Percentiles rank a stretch among this genome's conserved stretches.
phyloP scores from a whole-genome alignment of 2,329 filamentous ascomycete species.

The Cladophialophora chaetospira region DNA sequence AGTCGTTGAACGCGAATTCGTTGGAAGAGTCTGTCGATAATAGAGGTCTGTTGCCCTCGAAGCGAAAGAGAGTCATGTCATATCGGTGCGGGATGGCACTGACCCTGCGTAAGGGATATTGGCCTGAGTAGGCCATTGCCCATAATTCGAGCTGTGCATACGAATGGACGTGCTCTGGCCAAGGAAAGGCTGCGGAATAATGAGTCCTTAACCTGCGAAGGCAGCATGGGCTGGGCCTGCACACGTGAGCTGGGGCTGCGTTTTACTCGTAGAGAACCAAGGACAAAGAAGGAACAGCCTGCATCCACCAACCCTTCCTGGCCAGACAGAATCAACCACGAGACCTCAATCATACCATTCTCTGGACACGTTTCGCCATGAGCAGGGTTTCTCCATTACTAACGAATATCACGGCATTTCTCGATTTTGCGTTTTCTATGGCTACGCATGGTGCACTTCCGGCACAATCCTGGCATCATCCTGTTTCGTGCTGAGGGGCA shows the following conservation, averaged over 20 bases:
- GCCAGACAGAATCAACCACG: neutral
- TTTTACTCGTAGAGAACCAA: neutral
- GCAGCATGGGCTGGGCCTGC: neutral
- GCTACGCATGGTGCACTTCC: neutral
- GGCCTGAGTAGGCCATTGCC: too few species aligned
- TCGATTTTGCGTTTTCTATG: slow-evolving; percentile 8
- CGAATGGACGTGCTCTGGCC: too few species aligned
- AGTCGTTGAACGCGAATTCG: too few species aligned
- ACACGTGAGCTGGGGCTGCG: neutral
- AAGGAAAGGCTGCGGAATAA: too few species aligned
- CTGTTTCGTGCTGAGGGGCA: slow-evolving; percentile 3
- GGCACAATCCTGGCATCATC: neutral
- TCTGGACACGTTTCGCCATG: neutral
- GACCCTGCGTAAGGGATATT: too few species aligned
- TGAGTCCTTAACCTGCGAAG: too few species aligned
- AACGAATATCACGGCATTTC: slow-evolving; percentile 17
- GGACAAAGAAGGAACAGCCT: neutral
- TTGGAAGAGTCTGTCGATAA: too few species aligned
- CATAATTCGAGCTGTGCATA: too few species aligned
- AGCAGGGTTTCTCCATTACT: slow-evolving; percentile 14
- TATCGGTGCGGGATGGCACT: too few species aligned
- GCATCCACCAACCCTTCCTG: neutral
- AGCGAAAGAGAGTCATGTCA: too few species aligned
- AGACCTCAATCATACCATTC: slow-evolving; percentile 1
- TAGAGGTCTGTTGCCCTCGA: too few species aligned